Evolutionary conservation across 352 stramenopile species (phyloP).

Genomic region (Phytophthora nicotianae): DNA sequence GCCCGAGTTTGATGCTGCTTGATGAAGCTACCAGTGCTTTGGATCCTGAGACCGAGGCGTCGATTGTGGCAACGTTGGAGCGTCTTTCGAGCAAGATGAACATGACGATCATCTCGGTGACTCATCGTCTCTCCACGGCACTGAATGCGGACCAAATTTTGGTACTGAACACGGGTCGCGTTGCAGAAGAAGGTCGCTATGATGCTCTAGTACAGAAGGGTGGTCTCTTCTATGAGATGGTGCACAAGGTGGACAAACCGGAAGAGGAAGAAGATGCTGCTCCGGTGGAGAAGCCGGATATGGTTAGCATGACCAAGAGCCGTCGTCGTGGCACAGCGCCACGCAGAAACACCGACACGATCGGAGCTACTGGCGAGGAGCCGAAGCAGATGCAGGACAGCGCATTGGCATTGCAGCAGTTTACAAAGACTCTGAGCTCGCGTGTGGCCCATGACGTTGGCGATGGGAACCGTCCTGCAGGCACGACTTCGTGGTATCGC

Average conservation of each 20-base stretch:
- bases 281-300: constrained; percentile 29
- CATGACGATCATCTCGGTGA: constrained; percentile 92
- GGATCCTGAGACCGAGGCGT: constrained; percentile 86
- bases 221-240: constrained; percentile 86
- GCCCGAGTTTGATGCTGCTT: constrained; percentile 79
- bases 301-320: constrained; percentile 41
- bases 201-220: constrained; percentile 71
- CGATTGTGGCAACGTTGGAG: constrained; percentile 84
- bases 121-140: constrained; percentile 83
- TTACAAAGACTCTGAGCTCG: constrained; percentile 81
- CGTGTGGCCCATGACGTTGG: constrained; percentile 66
- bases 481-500: constrained; percentile 72
- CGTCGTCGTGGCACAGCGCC: constrained; percentile 26
- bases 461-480: constrained; percentile 43
- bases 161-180: constrained; percentile 74
- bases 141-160: constrained; percentile 84
- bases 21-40: constrained; percentile 89
- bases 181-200: constrained; percentile 82
- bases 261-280: constrained; percentile 50
- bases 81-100: constrained; percentile 83
- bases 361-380: constrained; percentile 47
- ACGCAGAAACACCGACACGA: constrained; percentile 54
- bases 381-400: constrained; percentile 59
- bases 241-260: constrained; percentile 71
- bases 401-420: constrained; percentile 79